These are phyloP conservation scores for Aspergillus puulaauensis DNA, from an alignment of 2,329 filamentous ascomycete species.

Conservation along the genomic window DNA sequence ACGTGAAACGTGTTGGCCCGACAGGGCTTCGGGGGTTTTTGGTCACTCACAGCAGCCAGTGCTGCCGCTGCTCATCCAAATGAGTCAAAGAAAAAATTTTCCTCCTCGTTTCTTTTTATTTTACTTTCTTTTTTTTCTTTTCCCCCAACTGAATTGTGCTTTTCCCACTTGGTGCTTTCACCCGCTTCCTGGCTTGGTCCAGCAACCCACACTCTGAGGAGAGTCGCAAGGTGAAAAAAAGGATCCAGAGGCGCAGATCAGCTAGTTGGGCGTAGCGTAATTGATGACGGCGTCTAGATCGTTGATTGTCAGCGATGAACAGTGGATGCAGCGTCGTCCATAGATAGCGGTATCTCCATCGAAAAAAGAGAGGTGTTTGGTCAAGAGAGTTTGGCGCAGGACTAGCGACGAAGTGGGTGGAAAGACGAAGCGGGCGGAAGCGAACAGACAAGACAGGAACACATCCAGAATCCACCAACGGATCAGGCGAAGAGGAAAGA, in stretches of 20 bases:
- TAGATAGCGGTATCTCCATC: conserved; percentile 36
- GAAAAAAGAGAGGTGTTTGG: conserved; percentile 22
- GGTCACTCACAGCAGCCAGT: conserved; percentile 23
- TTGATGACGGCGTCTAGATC: conserved; percentile 25
- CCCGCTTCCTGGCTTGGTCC: conserved; percentile 10
- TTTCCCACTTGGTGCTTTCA: conserved; percentile 7
- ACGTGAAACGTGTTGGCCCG: conserved; percentile 29
- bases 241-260: conserved; percentile 29
- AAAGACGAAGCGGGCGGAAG: conserved; percentile 9
- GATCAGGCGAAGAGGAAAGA: conserved; percentile 11
- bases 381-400: conserved; percentile 9
- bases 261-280: conserved; percentile 25
- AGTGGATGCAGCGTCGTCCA: conserved; percentile 26
- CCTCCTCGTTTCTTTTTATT: conserved; percentile 8
- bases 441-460: conserved; percentile 9
- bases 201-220: conserved; percentile 17
- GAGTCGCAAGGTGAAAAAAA: conserved; percentile 19
- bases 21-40: conserved; percentile 23
- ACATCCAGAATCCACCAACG: conserved; percentile 14
- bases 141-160: neutral
- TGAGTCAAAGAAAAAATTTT: conserved; percentile 20
- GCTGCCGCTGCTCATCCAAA: conserved; percentile 18
- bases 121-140: conserved; percentile 8
- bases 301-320: conserved; percentile 32
- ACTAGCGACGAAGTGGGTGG: conserved; percentile 14